phyloP scores from a whole-genome alignment of 495 filamentous ascomycete species.

The Parathielavia appendiculata region DNA sequence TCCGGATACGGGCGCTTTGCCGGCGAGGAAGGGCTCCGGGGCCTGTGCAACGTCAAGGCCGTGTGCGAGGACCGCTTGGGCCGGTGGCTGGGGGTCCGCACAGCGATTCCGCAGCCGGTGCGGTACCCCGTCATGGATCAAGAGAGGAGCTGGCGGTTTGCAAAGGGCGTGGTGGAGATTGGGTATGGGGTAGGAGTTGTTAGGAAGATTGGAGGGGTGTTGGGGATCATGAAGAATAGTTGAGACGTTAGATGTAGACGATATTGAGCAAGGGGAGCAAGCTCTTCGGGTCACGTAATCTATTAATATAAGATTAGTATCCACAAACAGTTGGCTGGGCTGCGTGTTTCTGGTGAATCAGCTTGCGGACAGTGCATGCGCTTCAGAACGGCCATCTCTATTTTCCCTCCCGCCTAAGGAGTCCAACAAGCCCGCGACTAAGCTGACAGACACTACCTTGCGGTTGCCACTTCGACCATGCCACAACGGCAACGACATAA shows the following conservation, averaged over 20 bases:
- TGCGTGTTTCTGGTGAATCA: too few relatives aligned
- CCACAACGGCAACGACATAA: too few relatives aligned
- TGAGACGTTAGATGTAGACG: slow-evolving; percentile 1
- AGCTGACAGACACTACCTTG: too few relatives aligned
- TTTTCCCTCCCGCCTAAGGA: too few relatives aligned
- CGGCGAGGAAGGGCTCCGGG: slow-evolving; percentile 79
- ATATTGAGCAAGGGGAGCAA: too few relatives aligned
- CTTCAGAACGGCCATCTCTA: too few relatives aligned
- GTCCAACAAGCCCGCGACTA: too few relatives aligned
- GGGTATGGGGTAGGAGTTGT: slow-evolving; percentile 44
- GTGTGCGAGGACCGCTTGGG: slow-evolving; percentile 71
- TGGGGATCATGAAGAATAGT: slow-evolving; percentile 40
- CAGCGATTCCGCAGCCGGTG: slow-evolving; percentile 69
- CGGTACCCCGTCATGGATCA: slow-evolving; percentile 69
- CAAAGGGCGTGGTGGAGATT: slow-evolving; percentile 50
- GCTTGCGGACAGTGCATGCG: too few relatives aligned
- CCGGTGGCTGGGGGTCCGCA: slow-evolving; percentile 55
- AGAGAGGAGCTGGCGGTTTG: slow-evolving; percentile 52
- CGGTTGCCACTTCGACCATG: too few relatives aligned
- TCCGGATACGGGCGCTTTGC: slow-evolving; percentile 93
- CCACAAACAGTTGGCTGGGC: too few relatives aligned
- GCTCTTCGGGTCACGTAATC: too few relatives aligned
- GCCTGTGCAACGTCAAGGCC: slow-evolving; percentile 79
- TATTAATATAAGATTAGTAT: too few relatives aligned
- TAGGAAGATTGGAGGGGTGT: slow-evolving; percentile 38